phyloP scores from a whole-genome alignment of 2,329 filamentous ascomycete genomes.

The Zopfia rhizophila region DNA sequence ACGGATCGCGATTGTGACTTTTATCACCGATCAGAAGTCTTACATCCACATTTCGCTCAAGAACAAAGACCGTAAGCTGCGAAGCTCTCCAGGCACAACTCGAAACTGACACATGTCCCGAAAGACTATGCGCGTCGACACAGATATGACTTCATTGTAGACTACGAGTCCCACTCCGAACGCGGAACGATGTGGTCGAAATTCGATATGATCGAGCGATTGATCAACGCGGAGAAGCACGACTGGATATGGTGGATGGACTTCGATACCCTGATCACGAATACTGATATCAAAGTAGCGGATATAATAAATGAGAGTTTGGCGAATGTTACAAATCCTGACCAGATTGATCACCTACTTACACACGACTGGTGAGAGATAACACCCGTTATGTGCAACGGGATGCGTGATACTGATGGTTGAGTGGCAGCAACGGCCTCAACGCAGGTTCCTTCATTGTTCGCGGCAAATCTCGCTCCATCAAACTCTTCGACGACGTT shows the following conservation, averaged over 20 bases:
- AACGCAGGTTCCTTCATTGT: constrained; percentile 54
- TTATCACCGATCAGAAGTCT: constrained; percentile 49
- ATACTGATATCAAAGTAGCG: constrained; percentile 47
- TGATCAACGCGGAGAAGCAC: constrained; percentile 45
- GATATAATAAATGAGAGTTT: constrained; percentile 50
- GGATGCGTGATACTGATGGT: too few species aligned
- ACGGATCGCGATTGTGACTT: constrained; percentile 49
- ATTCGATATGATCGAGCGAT: constrained; percentile 50
- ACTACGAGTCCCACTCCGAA: constrained; percentile 49
- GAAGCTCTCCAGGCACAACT: neutral
- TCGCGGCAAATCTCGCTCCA: constrained; percentile 46
- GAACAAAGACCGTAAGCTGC: constrained; percentile 48
- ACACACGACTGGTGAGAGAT: constrained; percentile 50
- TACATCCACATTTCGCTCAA: constrained; percentile 50
- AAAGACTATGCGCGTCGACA: constrained; percentile 53
- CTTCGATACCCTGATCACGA: constrained; percentile 55
- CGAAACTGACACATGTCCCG: constrained; percentile 8
- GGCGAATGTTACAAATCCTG: constrained; percentile 37
- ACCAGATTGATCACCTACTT: constrained; percentile 50
- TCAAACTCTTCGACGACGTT: constrained; percentile 46
- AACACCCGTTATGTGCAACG: too few species aligned
- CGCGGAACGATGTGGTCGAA: constrained; percentile 50
- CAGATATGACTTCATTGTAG: constrained; percentile 52
- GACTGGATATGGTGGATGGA: constrained; percentile 59
- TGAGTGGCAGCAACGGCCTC: constrained; percentile 47